Conservation (phyloP, 495 filamentous ascomycete species). For the Penicillium pancosmium region DNA sequence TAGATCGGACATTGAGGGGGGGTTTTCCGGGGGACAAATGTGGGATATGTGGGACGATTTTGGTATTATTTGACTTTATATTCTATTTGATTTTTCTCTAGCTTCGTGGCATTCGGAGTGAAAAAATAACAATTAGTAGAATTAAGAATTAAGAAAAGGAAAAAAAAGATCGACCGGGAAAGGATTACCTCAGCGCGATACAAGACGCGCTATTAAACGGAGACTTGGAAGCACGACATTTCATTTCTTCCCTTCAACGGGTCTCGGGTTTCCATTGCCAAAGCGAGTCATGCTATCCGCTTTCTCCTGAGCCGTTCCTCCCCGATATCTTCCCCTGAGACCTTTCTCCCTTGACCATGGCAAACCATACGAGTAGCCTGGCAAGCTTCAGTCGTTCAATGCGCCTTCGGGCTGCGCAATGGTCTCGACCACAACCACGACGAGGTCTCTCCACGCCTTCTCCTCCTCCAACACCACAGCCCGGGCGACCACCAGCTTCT, state of each 20-base stretch:
- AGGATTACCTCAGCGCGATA: conserved; percentile 29
- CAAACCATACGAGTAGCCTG: conserved; percentile 6
- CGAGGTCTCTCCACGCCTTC: conserved; percentile 30
- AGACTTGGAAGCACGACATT: conserved; percentile 2
- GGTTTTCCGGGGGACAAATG: not conserved
- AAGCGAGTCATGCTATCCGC: conserved; percentile 17
- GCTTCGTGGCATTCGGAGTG: not conserved
- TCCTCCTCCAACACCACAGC: conserved; percentile 16
- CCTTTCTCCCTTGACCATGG: conserved; percentile 11
- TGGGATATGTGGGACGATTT: not conserved
- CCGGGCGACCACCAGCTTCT: conserved; percentile 15
- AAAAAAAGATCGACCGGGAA: conserved; percentile 11
- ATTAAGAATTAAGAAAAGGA: not conserved
- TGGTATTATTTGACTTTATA: not conserved
- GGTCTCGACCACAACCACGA: conserved; percentile 16
- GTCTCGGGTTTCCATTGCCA: conserved; percentile 13
- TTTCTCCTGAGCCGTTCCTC: conserved; percentile 5
- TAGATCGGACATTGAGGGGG: not conserved
- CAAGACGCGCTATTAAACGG: conserved; percentile 12
- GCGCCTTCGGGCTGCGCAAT: conserved; percentile 16
- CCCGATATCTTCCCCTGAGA: not conserved
- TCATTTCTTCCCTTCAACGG: not conserved
- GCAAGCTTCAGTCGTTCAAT: conserved; percentile 23
- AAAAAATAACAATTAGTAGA: not conserved
- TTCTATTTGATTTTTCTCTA: not conserved